Base-by-base conservation (phyloP, 192 early-diverging fungal genomes). In the Backusella psychrophila region DNA sequence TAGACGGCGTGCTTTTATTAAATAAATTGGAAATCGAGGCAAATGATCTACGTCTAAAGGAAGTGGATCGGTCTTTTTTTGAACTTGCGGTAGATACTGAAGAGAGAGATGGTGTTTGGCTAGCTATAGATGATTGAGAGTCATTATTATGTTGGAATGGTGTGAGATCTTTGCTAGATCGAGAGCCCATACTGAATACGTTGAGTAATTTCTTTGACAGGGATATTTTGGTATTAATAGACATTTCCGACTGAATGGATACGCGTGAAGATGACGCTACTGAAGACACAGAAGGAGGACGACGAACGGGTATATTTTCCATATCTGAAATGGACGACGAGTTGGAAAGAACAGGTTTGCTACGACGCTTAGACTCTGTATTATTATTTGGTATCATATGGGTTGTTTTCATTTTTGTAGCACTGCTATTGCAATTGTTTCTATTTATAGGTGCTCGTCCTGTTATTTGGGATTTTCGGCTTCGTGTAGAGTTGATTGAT, bases 171-270 rank as follows among this genome's bases (percentile, higher is more conserved):
- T 77, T 79, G 6, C 66, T 52, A 15, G 35, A 49, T 39, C 77
- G 38, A 44, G 49, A 77, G 23, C 68, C 74, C 80, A 81, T 81
- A 26, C 80, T 81, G n/a, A 81, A 81, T 14, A 81, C 80, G 23
- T 74, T 72, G 12, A 76, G 72, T 11, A 81, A 35, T 36, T 73
- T 71, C 67, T 81, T 81, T 5, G 71, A 59, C 11, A 81, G 35
- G 4, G 80, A 77, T 42, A 65, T 44, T 69, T 77, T 81, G 23
- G 72, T 77, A 33, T 75, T 75, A 21, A 73, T 74, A 23, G 76
- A 73, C 66, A 65, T 74, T 38, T 71, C 73, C 7, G 76, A 77
- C 4, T 53, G 77, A 12, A 74, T 74, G 8, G 77, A 78, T 33
- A 75, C 26, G 19, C 59, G 66, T 36, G 72, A 59, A 3, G 56